Base-by-base conservation (phyloP, 768 basidiomycete species). In the Boletus pseudo-olivaceus region DNA sequence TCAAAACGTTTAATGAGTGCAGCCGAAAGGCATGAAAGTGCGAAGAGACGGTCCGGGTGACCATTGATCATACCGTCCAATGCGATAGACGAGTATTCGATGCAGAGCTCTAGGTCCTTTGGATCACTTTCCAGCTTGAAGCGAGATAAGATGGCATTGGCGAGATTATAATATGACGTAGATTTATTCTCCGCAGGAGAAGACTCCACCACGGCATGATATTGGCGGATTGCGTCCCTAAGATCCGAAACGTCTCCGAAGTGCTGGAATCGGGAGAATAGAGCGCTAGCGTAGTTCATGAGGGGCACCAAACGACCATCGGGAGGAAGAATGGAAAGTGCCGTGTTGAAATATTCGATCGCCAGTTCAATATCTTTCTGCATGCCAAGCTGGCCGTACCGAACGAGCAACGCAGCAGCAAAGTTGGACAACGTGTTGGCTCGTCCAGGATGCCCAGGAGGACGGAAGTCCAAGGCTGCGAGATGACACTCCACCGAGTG, bases 281-380 rank as follows among this genome's bases (percentile, higher is more conserved):
- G 47, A 17, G 69, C 68, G 20, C 65, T 68, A 15, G 68, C 69
- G 33, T 67, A 65, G 44, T 67, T 65, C 67, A 67, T 69, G 23
- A 59, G 58, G 32, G 65, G 42, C 26, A 59, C 51, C 7, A 64
- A 52, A 39, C 67, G 62, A 30, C 55, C 54, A 27, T 56, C 47
- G 3, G 54, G 55, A 20, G 67, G 60, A 19, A 68, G 62, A 0
- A 52, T 38, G 32, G 58, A 43, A 15, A 67, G 63, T 9, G 61
- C 66, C 7, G 57, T 55, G 35, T 48, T 57, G 29, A 70, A 67
- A 39, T 61, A 51, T 32, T 61, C 56, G 40, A 68, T 61, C 9
- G 63, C 72, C n/a, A 67, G 53, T 37, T 73, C 64, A 4, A 73
- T 49, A 34, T 73, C 73, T 34, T 53, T 49, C 19, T 54, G 43